These are phyloP conservation scores for Penicillium dipodomyicola DNA, from an alignment of 495 filamentous ascomycete genomes.

Conservation along the genomic window DNA sequence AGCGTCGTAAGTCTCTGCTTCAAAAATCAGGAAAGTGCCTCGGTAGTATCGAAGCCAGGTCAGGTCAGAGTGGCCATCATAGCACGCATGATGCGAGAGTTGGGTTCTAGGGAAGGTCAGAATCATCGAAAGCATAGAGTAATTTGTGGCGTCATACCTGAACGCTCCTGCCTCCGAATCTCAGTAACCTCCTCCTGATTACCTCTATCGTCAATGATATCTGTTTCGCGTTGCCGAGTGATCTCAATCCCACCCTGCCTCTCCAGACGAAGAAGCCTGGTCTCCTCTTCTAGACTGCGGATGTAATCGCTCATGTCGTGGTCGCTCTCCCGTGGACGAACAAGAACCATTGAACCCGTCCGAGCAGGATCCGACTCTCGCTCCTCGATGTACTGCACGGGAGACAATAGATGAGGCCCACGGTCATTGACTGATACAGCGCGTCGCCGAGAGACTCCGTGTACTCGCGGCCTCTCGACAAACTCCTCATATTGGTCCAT, in stretches of 20 bases:
- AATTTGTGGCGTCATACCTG: conserved; percentile 73
- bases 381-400: conserved; percentile 29
- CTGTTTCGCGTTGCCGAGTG: conserved; percentile 48
- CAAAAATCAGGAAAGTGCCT: neutral
- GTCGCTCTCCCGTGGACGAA: conserved; percentile 50
- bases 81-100: conserved; percentile 63
- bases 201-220: conserved; percentile 45
- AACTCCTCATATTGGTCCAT: conserved; percentile 31
- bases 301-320: conserved; percentile 60
- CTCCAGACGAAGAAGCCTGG: conserved; percentile 40
- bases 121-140: conserved; percentile 39
- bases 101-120: conserved; percentile 46
- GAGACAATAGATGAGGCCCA: conserved; percentile 36
- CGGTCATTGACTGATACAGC: conserved; percentile 39
- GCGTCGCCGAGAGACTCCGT: conserved; percentile 32
- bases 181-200: conserved; percentile 55
- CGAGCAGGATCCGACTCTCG: conserved; percentile 49
- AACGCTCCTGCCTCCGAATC: conserved; percentile 71
- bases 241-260: conserved; percentile 42
- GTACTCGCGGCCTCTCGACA: conserved; percentile 20
- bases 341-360: conserved; percentile 54
- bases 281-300: conserved; percentile 53
- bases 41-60: conserved; percentile 1
- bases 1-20: conserved; percentile 4
- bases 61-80: conserved; percentile 78